Base-by-base conservation (phyloP, 768 basidiomycete species). In the Mrakia frigida region DNA sequence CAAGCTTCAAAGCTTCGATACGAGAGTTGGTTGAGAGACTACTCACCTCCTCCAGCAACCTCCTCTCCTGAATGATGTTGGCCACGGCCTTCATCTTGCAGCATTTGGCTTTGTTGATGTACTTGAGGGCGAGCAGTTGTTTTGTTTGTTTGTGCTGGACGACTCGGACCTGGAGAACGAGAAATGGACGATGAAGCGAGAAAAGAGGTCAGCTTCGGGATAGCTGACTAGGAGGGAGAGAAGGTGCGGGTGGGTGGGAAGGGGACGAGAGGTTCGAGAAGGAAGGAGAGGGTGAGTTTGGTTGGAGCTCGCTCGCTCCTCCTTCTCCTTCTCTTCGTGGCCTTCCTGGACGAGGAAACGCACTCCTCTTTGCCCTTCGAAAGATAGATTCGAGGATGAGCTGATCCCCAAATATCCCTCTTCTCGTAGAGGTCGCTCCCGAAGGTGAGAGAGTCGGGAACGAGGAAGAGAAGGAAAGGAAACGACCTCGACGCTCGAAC, bases 131-230 rank as follows among this genome's bases (percentile, higher is more conserved):
- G 82, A 92, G 97, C 1, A 98, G 87, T 80, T 93, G 89, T 82
- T 94, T 94, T 2, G 92, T 89, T 81, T 90, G 89, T 83, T 96
- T 97, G 86, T 97, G 94, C 83, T 98, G 94, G 78, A 98, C 93
- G 65, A 98, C 94, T 82, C 95, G 89, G 83, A 98, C 95, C 94
- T 96, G 79, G 7, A 56, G 41, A 21, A 67, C 63, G 46, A 63
- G 31, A 4, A 69, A 69, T 39, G 80, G 60, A 70, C 73, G 31
- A 18, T 25, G 46, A 52, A 35, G 31, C n/a, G n/a, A n/a, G n/a
- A n/a, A n/a, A n/a, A n/a, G n/a, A n/a, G n/a, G 53, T 59, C 28
- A 41, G 52, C 33, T 28, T 23, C 13, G 2, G n/a, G 37, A 23
- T 3, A 3, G 33, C 25, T 13, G 33, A 60, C 59, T 11, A 9